Evolutionary conservation across 2,329 filamentous ascomycete genomes (phyloP).

Genomic region (Zelopaecilomyces penicillatus): DNA sequence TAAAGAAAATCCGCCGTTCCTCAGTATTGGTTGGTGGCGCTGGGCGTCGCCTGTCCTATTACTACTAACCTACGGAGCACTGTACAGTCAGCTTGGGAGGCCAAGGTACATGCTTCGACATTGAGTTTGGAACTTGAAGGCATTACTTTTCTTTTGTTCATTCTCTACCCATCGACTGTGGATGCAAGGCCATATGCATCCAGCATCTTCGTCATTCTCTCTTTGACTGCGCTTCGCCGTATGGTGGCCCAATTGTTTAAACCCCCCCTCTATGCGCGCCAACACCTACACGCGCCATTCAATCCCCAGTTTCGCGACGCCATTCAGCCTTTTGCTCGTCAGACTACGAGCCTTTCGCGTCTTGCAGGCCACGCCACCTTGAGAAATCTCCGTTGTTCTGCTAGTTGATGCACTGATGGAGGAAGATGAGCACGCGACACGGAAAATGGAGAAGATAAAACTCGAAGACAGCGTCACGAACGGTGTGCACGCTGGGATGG

Average conservation of each 20-base stretch:
- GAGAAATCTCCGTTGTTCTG: too few relatives aligned
- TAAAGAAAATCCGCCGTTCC: constrained; percentile 5
- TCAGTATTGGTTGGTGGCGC: neutral
- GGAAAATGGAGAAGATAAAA: constrained; percentile 36
- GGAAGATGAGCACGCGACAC: constrained; percentile 32
- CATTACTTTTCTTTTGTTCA: constrained; percentile 4
- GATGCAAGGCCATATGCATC: constrained; percentile 15
- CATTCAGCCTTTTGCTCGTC: too few relatives aligned
- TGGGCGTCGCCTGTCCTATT: neutral
- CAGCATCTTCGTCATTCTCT: constrained; percentile 2
- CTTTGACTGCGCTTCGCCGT: neutral
- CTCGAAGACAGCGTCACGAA: constrained; percentile 32
- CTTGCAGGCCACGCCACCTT: too few relatives aligned
- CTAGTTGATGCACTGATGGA: constrained; percentile 22
- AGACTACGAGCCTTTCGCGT: too few relatives aligned
- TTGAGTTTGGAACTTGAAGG: too few relatives aligned
- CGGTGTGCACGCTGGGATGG: constrained; percentile 31
- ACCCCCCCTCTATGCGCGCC: neutral
- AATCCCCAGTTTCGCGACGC: neutral
- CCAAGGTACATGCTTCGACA: neutral
- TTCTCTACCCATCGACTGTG: constrained; percentile 4
- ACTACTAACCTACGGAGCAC: neutral
- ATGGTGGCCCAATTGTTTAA: neutral
- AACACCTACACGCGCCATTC: neutral
- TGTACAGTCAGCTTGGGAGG: constrained; percentile 1